A percentile compares a stretch with the other conserved stretches of the same genome.
phyloP scores from a whole-genome alignment of 2,329 filamentous ascomycete genomes.

The Tolypocladium paradoxum region DNA sequence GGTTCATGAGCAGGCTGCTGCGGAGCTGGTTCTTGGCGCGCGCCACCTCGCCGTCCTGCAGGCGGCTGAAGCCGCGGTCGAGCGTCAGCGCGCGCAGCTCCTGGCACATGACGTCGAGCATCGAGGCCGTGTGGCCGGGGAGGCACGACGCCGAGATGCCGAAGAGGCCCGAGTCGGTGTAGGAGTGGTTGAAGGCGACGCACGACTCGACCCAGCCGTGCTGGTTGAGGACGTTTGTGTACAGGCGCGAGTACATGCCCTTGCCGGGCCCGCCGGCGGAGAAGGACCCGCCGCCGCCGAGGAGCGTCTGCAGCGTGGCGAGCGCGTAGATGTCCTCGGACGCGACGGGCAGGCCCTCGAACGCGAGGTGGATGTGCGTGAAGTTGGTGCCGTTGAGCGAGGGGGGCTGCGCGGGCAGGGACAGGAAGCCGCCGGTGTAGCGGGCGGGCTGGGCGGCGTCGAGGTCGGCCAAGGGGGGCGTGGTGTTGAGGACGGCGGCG shows the following conservation, averaged over 20 bases:
- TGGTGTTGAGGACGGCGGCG: conserved; percentile 41
- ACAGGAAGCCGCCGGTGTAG: conserved; percentile 91
- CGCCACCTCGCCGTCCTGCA: conserved; percentile 69
- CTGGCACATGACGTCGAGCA: conserved; percentile 93
- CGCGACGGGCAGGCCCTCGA: conserved; percentile 85
- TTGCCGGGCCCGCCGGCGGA: conserved; percentile 94
- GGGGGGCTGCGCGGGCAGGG: conserved; percentile 69
- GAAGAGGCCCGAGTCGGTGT: conserved; percentile 91
- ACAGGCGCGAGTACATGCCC: conserved; percentile 97
- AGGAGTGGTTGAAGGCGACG: conserved; percentile 93
- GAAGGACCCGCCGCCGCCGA: conserved; percentile 93
- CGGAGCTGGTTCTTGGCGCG: conserved; percentile 96
- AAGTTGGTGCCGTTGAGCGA: conserved; percentile 70
- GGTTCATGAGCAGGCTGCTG: conserved; percentile 86
- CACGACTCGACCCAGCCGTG: conserved; percentile 96
- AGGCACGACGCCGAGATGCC: conserved; percentile 83
- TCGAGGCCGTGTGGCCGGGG: conserved; percentile 64
- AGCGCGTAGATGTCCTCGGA: conserved; percentile 93
- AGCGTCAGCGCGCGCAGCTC: conserved; percentile 72
- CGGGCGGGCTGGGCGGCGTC: conserved; percentile 57
- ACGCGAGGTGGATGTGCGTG: conserved; percentile 89
- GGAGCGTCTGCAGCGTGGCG: conserved; percentile 87
- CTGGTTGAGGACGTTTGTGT: conserved; percentile 96
- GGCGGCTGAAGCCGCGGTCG: conserved; percentile 60
- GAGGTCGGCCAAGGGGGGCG: conserved; percentile 29